These are phyloP conservation scores for Schizochytrium sp. DNA, from an alignment of 108 stramenopile species.

Conservation along the genomic window DNA sequence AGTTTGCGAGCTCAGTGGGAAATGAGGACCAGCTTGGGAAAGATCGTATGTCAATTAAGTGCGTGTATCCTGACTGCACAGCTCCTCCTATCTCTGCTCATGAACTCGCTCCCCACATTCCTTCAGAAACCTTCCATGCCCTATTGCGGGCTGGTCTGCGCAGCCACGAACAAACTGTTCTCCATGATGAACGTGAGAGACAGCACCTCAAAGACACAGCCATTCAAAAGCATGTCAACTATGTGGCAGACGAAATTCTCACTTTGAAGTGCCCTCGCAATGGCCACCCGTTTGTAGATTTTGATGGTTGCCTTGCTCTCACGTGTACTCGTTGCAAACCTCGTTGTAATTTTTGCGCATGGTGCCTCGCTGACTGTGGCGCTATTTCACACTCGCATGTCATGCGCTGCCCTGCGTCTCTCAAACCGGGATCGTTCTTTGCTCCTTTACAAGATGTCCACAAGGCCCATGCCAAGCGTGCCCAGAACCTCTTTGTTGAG, in stretches of 20 bases:
- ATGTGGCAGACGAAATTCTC: constrained; percentile 29
- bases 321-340: neutral
- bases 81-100: neutral
- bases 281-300: constrained; percentile 37
- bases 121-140: neutral
- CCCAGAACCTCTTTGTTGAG: neutral
- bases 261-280: constrained; percentile 27
- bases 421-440: neutral
- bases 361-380: constrained; percentile 27
- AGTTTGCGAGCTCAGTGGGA: constrained; percentile 32
- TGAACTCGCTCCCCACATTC: neutral
- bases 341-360: constrained; percentile 8
- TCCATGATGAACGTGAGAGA: neutral
- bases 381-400: neutral
- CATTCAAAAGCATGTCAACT: constrained; percentile 42
- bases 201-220: constrained; percentile 13
- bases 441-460: neutral
- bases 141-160: constrained; percentile 18
- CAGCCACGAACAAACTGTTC: constrained; percentile 1
- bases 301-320: constrained; percentile 37
- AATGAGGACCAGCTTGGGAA: constrained; percentile 1
- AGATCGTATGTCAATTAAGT: neutral
- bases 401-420: neutral
- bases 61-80: neutral
- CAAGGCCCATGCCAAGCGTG: neutral